These are phyloP conservation scores for Astrothelium macrocarpum DNA, from an alignment of 495 filamentous ascomycete genomes.

Conservation along the genomic window DNA sequence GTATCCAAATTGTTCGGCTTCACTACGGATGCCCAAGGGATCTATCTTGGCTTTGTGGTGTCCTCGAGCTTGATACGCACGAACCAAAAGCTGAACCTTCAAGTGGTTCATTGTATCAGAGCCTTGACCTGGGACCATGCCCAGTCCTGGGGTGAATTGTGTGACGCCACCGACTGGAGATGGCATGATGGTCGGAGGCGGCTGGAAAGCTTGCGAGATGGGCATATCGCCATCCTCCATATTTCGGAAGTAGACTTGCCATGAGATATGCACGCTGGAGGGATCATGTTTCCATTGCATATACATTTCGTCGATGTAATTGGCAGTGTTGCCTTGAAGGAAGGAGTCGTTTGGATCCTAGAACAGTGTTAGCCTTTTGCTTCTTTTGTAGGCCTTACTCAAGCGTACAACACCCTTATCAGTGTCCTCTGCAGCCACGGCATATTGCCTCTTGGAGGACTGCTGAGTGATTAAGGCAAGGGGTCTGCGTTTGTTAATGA, in stretches of 20 bases:
- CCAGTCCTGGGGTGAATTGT: constrained; percentile 61
- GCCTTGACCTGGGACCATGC: constrained; percentile 57
- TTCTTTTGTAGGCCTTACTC: neutral
- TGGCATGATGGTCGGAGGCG: constrained; percentile 84
- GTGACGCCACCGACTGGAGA: constrained; percentile 62
- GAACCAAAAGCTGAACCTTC: constrained; percentile 93
- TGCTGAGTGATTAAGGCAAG: constrained; percentile 40
- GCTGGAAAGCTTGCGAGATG: constrained; percentile 90
- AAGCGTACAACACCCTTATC: constrained; percentile 42
- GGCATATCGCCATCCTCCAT: constrained; percentile 98
- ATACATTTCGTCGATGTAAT: constrained; percentile 99
- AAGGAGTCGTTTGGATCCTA: constrained; percentile 90
- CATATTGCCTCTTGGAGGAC: constrained; percentile 42
- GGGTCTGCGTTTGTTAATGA: constrained; percentile 40
- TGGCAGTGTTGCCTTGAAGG: constrained; percentile 86
- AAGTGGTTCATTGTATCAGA: constrained; percentile 89
- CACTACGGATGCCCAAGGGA: constrained; percentile 82
- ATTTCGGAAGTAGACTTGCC: constrained; percentile 98
- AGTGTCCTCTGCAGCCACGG: constrained; percentile 46
- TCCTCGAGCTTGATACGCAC: constrained; percentile 94
- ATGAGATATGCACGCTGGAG: constrained; percentile 89
- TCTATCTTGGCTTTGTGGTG: constrained; percentile 98
- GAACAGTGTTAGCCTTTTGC: constrained; percentile 5
- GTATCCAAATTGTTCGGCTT: constrained; percentile 78
- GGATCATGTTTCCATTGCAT: constrained; percentile 92